These are phyloP conservation scores for Umbelopsis sp. DNA, from an alignment of 192 early-diverging fungal genomes.

Conservation along the genomic window DNA sequence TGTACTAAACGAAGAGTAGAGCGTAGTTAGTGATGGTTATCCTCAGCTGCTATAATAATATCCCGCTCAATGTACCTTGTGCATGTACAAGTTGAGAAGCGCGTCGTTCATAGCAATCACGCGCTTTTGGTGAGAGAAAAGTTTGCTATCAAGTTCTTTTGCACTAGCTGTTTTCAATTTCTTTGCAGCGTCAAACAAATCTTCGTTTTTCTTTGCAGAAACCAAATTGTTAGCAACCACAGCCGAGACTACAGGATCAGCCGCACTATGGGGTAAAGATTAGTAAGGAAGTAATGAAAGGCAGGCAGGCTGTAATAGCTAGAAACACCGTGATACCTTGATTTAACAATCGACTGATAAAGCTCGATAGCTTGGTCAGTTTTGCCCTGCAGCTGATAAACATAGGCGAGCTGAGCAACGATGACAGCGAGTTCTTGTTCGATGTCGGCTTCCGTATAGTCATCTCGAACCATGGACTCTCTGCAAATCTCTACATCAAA, in stretches of 20 bases:
- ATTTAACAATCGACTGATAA: conserved; percentile 51
- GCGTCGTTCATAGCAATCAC: conserved; percentile 66
- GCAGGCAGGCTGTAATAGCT: neutral
- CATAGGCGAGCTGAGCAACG: conserved; percentile 64
- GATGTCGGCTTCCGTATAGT: conserved; percentile 58
- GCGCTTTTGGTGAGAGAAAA: conserved; percentile 58
- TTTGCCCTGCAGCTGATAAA: conserved; percentile 62
- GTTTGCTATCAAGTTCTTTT: conserved; percentile 60
- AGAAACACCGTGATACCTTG: conserved; percentile 25
- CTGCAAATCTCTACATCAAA: conserved; percentile 43
- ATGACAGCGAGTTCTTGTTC: conserved; percentile 67
- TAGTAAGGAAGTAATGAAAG: neutral
- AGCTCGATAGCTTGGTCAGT: conserved; percentile 55
- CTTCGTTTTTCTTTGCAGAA: conserved; percentile 54
- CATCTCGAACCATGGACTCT: conserved; percentile 47
- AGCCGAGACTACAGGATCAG: conserved; percentile 57
- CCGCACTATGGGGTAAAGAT: conserved; percentile 32
- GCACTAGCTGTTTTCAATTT: conserved; percentile 56
- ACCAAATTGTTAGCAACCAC: conserved; percentile 74
- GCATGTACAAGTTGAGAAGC: conserved; percentile 55
- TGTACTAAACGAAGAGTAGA: conserved; percentile 32
- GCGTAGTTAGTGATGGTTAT: neutral
- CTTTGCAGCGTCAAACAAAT: conserved; percentile 58
- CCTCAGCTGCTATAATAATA: neutral
- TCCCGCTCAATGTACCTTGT: conserved; percentile 40